Conservation (phyloP, 2,329 filamentous ascomycete species). For the Pestalotiopsis sp. region DNA sequence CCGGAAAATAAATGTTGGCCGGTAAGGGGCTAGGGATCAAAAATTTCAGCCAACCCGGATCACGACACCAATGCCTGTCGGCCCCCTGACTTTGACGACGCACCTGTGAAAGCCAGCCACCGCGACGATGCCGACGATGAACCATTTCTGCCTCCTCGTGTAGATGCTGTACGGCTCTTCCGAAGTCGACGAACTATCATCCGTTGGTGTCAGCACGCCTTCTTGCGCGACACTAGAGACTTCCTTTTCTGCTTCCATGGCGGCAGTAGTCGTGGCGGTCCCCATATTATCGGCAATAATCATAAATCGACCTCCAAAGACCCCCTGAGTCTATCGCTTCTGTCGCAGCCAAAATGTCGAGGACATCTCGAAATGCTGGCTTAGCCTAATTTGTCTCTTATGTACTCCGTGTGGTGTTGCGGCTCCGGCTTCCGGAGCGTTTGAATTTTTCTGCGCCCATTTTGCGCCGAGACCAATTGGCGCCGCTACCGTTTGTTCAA, state of each 20-base stretch:
- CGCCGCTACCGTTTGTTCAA: neutral
- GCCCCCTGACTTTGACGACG: neutral
- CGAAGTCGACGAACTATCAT: neutral
- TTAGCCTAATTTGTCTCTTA: neutral
- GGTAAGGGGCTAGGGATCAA: constrained; percentile 30
- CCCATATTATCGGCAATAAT: neutral
- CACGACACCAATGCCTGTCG: neutral
- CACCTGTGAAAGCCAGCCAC: constrained; percentile 24
- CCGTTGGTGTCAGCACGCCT: neutral
- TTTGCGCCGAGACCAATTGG: neutral
- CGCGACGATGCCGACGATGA: constrained; percentile 27
- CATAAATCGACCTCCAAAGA: neutral
- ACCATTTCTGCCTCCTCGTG: constrained; percentile 28
- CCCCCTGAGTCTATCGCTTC: neutral
- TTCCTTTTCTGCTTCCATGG: neutral
- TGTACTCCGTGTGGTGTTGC: neutral
- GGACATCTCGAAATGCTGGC: neutral
- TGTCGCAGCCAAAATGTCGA: neutral
- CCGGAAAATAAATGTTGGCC: constrained; percentile 38
- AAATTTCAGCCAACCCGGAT: neutral
- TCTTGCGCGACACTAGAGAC: neutral
- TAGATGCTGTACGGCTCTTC: constrained; percentile 27
- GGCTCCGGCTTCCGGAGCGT: constrained; percentile 8
- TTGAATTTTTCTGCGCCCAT: neutral
- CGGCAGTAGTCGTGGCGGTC: neutral